phyloP scores from a whole-genome alignment of 1,284 basidiomycete species.

The Naganishia sp. region DNA sequence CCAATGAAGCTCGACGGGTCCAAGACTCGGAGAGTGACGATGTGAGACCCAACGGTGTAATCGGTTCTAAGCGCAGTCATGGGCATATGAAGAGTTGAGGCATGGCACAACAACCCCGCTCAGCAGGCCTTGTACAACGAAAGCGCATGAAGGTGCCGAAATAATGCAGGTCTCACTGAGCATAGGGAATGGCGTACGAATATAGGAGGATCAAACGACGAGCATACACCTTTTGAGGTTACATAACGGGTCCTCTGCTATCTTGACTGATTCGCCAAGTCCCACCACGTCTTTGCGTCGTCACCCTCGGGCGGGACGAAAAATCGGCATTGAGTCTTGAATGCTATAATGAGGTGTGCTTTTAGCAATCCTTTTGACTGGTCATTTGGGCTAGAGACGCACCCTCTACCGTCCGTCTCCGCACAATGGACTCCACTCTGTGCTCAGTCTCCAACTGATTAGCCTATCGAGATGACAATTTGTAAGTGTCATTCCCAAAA shows the following conservation, averaged over 20 bases:
- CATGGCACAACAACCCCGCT: background rate
- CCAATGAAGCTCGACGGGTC: too few relatives aligned
- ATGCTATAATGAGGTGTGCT: slow-evolving; percentile 59
- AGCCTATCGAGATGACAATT: slow-evolving; percentile 57
- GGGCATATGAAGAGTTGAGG: too few relatives aligned
- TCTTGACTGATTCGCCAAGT: slow-evolving; percentile 45
- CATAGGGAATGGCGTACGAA: too few relatives aligned
- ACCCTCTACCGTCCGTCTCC: slow-evolving; percentile 77
- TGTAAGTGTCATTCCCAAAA: background rate
- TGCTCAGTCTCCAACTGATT: slow-evolving; percentile 78
- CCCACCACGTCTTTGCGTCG: slow-evolving; percentile 68
- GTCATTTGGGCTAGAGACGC: slow-evolving; percentile 38
- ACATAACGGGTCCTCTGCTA: background rate
- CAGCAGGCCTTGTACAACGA: background rate
- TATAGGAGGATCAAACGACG: too few relatives aligned
- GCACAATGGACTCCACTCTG: slow-evolving; percentile 74
- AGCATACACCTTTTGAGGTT: background rate
- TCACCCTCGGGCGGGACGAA: slow-evolving; percentile 70
- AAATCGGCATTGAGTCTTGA: slow-evolving; percentile 76
- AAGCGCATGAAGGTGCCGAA: too few relatives aligned
- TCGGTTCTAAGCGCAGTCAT: too few relatives aligned
- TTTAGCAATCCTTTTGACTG: too few relatives aligned
- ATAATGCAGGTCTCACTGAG: too few relatives aligned
- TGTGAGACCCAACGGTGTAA: too few relatives aligned
- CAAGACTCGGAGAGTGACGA: too few relatives aligned